Base-by-base conservation (phyloP, 352 stramenopile species). In the Pythium phragmiticola region DNA sequence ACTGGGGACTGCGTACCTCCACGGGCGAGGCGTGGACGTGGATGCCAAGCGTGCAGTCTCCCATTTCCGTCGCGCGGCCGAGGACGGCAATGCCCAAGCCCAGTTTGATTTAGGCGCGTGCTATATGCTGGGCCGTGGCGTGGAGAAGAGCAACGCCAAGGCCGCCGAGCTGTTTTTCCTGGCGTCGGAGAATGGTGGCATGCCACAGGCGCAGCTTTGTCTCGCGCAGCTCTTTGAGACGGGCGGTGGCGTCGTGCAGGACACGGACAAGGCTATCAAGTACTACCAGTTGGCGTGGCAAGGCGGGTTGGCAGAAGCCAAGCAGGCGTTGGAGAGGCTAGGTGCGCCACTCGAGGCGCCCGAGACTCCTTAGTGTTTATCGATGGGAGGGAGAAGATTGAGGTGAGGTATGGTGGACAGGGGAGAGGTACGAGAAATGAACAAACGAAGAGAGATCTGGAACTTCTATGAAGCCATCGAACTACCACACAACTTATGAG, bases 51-150 rank as follows among this genome's bases (percentile, higher is more conserved):
- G 75, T 19, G 85, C 83, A 2, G 74, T 77, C 7, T 52, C 56
- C n/a, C 75, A 87, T 63, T 89, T 93, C 52, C 77, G 74, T 14
- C 71, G 67, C 3, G 86, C 86, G 11, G 86, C 86, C 9, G 80
- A 89, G 34, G 74, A 75, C 39, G 82, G 86, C 17, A 70, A 87
- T 39, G 69, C 77, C 9, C 56, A 67, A 26, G 84, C 86, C 23
- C 83, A 92, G 64, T 95, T 95, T 65, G 82, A 92, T 62, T 49
- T 95, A 0, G 86, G 82, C n/a, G 84, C 82, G 34, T 93, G 84
- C 64, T 91, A 82, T 56, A 80, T 90, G 73, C 70, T 95, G 33
- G 86, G 80, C n/a, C 80, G 82, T 41, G 82, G 84, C 12, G 74
- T 89, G 7, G 69, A 72, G 16, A 74, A 77, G 46, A 77, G 89